Evolutionary conservation across 805 yeast genomes (phyloP).

Genomic region (Zygoascus biomembranicola): DNA sequence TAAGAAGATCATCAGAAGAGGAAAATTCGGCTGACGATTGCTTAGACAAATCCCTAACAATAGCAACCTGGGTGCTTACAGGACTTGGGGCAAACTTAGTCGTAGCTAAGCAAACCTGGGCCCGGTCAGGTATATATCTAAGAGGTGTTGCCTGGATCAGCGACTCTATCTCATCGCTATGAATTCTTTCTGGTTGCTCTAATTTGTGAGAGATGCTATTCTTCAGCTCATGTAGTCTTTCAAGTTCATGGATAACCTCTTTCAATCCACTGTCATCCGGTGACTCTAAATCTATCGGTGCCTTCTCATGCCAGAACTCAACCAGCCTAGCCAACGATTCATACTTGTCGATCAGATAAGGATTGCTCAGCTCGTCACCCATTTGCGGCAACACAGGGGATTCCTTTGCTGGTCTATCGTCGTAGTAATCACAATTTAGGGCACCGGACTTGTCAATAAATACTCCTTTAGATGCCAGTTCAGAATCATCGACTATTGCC

Average conservation of each 20-base stretch:
- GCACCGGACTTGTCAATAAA: not conserved
- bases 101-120: not conserved
- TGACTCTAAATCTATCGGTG: constrained; percentile 27
- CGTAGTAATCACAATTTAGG: not conserved
- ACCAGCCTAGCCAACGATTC: constrained; percentile 25
- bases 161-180: not conserved
- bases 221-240: not conserved
- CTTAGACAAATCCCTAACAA: not conserved
- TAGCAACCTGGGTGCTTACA: not conserved
- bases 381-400: constrained; percentile 19
- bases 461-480: not conserved
- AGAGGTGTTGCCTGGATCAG: not conserved
- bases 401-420: constrained; percentile 19
- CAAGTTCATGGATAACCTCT: not conserved
- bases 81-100: not conserved
- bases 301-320: constrained; percentile 16
- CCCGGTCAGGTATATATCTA: not conserved
- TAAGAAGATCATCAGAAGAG: not conserved
- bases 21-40: not conserved
- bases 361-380: constrained; percentile 26
- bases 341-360: constrained; percentile 29
- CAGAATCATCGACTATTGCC: constrained; percentile 8
- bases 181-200: not conserved
- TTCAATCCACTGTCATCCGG: constrained; percentile 27
- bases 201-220: not conserved